Evolutionary conservation across 805 yeast species (phyloP), one percentile per base, ranked within the genome.

Genomic region (Kuraishia ogatae): DNA sequence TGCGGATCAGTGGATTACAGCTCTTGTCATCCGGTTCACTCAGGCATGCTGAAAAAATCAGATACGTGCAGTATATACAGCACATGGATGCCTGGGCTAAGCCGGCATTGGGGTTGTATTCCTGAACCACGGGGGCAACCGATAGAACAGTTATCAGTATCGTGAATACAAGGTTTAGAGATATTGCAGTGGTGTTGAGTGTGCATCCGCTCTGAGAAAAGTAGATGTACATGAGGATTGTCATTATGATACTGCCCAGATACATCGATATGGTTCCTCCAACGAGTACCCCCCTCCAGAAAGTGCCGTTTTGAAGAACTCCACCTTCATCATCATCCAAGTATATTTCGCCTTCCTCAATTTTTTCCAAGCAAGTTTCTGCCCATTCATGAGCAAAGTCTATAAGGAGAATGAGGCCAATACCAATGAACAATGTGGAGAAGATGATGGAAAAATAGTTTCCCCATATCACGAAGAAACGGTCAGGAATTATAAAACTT

Each of bases 351-450:
- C 87, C 93, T 62, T 85, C 83, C 66, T 94, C 98, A 48, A 94
- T 89, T 62, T 90, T 88, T 60, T 86, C 91, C 54, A 94, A 78
- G 68, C 99, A 94, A 7, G 87, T 88, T 64, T 94, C 99, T 0
- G 98, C 97, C 97, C 97, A 94, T 61, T 93, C 93, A 70, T 94
- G 98, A 2, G 99, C 98, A 76, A 90, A 94, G 69, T 94, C 99
- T 35, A 94, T 97, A 52, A 94, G 74, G 52, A 94, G 75, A 15
- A 96, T 87, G 56, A 94, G 78, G 1, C 99, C 99, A 58, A 94
- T 89, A 17, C 94, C 84, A 43, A 93, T 80, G 71, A 94, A 94
- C 3, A 91, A 65, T 2, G 93, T 87, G 50, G 97, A 89, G 62
- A 90, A 85, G 4, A 90, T 71, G 29, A 92, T 86, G 5, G 97